Base-by-base conservation (phyloP, 495 filamentous ascomycete species). In the Penicillium herquei region DNA sequence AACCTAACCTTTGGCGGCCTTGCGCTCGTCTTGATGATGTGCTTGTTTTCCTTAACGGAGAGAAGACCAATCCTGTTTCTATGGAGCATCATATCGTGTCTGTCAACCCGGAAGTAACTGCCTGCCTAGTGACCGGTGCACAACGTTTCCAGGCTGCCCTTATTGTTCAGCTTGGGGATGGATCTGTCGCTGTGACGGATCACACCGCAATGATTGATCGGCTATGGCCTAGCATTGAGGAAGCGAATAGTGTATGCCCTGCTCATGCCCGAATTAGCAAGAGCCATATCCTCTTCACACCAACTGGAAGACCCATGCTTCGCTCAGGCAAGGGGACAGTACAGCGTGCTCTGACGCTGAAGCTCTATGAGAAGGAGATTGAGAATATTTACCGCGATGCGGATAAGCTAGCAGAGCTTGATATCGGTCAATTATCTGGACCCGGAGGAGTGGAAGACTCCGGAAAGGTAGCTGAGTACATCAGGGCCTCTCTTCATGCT, bases 161-260 rank as follows among this genome's bases (percentile, higher is more conserved):
- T 4, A 40, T 80, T 0, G 37, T 80, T 3, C 73, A 79, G 50
- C 51, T 52, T 63, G 21, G 35, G 59, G 26, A 57, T 57, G 50
- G 52, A 12, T 3, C 35, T 30, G 51, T 65, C 6, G 13, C 39
- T 6, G 18, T 41, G 7, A 59, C 9, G 3, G 66, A 73, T 14
- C 49, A 61, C 6, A 59, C 46, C 11, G 57, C 56, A 0, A 52
- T 73, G 9, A 65, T 75, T 7, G 67, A 74, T 39, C 48, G 46
- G 0, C 14, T 79, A 16, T 83, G 80, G 80, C 78, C 76, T 0
- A 72, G 55, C 6, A 64, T 84, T 7, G 63, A 78, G 39, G 57
- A 79, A 39, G 78, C 79, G 0, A 85, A 85, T 55, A 45, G 49
- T 0, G 53, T 14, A 0, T 67, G 63, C 5, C 69, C 73, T 1